These are phyloP conservation scores for Coniophora puteana DNA, from an alignment of 1,284 basidiomycete genomes.

Conservation along the genomic window DNA sequence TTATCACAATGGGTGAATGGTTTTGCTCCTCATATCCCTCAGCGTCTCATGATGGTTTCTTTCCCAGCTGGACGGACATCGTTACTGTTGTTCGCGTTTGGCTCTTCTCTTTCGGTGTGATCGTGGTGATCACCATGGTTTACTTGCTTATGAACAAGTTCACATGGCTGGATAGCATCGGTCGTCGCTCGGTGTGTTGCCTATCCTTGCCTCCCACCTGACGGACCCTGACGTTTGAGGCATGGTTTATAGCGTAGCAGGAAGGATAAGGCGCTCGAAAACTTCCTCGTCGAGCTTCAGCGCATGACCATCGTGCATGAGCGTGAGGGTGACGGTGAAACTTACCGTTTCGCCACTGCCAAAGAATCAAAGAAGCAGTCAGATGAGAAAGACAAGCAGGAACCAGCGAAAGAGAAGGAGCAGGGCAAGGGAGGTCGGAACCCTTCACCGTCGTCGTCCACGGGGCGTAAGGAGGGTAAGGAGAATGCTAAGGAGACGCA, in stretches of 20 bases:
- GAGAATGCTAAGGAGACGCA: too few relatives aligned
- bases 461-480: too few relatives aligned
- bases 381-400: too few relatives aligned
- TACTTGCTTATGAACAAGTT: slow-evolving; percentile 38
- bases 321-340: slow-evolving; percentile 12
- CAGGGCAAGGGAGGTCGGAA: too few relatives aligned
- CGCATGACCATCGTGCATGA: slow-evolving; percentile 47
- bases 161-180: slow-evolving; percentile 41
- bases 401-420: too few relatives aligned
- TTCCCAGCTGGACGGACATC: slow-evolving; percentile 39
- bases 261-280: slow-evolving; percentile 42
- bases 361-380: too few relatives aligned
- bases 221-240: slow-evolving; percentile 7
- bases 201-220: background rate
- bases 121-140: slow-evolving; percentile 40
- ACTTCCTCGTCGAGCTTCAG: slow-evolving; percentile 45
- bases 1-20: slow-evolving; percentile 28
- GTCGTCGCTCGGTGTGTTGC: slow-evolving; percentile 27
- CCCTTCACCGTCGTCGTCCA: too few relatives aligned
- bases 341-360: slow-evolving; percentile 1
- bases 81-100: slow-evolving; percentile 50
- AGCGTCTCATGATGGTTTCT: background rate
- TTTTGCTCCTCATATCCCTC: background rate
- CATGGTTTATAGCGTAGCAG: slow-evolving; percentile 26
- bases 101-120: slow-evolving; percentile 46